Evolutionary conservation across 371 early-diverging fungal genomes (phyloP).

Genomic region (Mucor circinelloides): DNA sequence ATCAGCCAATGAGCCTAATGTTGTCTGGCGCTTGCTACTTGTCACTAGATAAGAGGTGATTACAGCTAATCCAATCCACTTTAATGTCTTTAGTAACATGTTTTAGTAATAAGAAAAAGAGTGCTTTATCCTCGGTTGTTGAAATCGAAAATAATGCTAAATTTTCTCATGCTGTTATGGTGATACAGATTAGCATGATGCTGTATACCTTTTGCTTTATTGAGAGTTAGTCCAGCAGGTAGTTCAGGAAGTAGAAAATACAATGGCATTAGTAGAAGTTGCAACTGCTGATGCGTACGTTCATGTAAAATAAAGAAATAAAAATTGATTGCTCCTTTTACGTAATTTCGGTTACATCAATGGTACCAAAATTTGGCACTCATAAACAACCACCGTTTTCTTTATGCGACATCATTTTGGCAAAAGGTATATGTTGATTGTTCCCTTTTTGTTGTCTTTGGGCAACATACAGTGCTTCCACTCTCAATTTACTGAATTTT

Average conservation of each 20-base stretch:
- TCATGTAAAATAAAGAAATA: too few species aligned
- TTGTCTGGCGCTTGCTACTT: background rate
- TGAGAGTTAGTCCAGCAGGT: too few species aligned
- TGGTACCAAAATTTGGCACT: too few species aligned
- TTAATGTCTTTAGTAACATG: constrained; percentile 1
- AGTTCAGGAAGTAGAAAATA: too few species aligned
- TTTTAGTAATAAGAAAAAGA: background rate
- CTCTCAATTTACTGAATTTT: too few species aligned
- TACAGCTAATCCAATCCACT: constrained; percentile 1
- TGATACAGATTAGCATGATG: background rate
- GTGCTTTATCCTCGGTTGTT: background rate
- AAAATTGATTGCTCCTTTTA: too few species aligned
- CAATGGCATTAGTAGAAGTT: too few species aligned
- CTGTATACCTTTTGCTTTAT: too few species aligned
- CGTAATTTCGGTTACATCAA: too few species aligned
- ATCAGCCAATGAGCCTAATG: constrained; percentile 35
- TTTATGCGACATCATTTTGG: too few species aligned
- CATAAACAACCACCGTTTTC: too few species aligned
- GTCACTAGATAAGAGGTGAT: constrained; percentile 1
- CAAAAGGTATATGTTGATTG: background rate
- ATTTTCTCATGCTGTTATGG: background rate
- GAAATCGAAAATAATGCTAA: background rate
- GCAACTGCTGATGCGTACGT: too few species aligned
- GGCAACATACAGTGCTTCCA: background rate
- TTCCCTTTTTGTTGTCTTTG: background rate